phyloP scores from a whole-genome alignment of 192 early-diverging fungal genomes.

The Coemansia erecta region DNA sequence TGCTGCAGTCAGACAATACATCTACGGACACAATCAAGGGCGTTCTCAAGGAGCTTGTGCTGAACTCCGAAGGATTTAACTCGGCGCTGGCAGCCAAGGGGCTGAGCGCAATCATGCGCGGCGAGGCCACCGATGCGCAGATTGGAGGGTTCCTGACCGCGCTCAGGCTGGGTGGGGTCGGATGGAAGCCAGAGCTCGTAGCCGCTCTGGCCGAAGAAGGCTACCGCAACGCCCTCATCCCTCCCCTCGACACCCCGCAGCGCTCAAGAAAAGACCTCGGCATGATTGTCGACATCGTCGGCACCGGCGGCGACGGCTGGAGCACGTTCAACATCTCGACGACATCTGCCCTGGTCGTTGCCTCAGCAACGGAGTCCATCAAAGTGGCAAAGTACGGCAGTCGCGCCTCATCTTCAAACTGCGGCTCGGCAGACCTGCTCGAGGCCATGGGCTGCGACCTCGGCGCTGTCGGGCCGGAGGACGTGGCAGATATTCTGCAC shows the following conservation, averaged over 20 bases:
- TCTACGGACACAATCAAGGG: conserved; percentile 27
- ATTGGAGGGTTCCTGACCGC: conserved; percentile 83
- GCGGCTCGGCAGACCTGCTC: conserved; percentile 92
- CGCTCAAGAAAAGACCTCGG: conserved; percentile 41
- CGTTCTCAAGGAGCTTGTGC: conserved; percentile 68
- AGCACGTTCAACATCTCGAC: conserved; percentile 98
- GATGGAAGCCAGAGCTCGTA: conserved; percentile 71
- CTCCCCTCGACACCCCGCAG: conserved; percentile 54
- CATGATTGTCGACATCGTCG: conserved; percentile 84
- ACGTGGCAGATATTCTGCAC: conserved; percentile 66
- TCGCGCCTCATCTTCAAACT: conserved; percentile 83
- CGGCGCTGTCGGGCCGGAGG: conserved; percentile 58
- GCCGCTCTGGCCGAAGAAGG: conserved; percentile 76
- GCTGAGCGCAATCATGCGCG: conserved; percentile 75
- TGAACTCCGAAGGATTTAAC: conserved; percentile 62
- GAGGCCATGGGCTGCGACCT: conserved; percentile 82
- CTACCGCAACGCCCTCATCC: conserved; percentile 63
- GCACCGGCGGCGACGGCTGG: conserved; percentile 98
- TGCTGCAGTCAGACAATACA: background rate
- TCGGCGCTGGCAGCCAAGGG: conserved; percentile 58
- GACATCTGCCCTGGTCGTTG: conserved; percentile 77
- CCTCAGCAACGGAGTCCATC: conserved; percentile 80
- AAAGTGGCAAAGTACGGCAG: conserved; percentile 95
- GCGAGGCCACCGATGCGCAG: conserved; percentile 77
- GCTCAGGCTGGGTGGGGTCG: conserved; percentile 67